A percentile compares a stretch with the other conserved stretches of the same genome.
Evolutionary conservation across 148 eudicot genomes (phyloP).

Genomic region (Amaranthus cruentus): DNA sequence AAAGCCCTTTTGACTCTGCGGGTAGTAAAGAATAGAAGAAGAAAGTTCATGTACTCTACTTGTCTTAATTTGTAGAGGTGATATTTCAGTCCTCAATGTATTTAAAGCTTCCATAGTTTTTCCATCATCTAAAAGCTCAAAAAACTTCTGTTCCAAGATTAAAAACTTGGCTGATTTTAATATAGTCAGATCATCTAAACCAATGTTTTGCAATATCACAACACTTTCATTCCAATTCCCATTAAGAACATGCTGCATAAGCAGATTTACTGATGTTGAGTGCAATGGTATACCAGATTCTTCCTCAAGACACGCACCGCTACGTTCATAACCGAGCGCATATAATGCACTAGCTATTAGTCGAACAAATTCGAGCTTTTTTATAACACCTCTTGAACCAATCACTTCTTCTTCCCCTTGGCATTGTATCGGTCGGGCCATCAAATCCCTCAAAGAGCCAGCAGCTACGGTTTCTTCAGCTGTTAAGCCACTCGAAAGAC

Average conservation of each 20-base stretch:
- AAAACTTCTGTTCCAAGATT: conserved; percentile 73
- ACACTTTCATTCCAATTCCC: conserved; percentile 82
- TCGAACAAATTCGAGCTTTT: conserved; percentile 58
- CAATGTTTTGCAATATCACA: conserved; percentile 46
- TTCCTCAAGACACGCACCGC: conserved; percentile 66
- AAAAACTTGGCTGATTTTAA: conserved; percentile 56
- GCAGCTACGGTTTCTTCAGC: conserved; percentile 27
- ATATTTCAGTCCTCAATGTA: conserved; percentile 69
- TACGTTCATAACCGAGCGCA: conserved; percentile 72
- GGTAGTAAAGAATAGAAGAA: conserved; percentile 43
- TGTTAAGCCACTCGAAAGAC: conserved; percentile 29
- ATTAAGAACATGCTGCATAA: conserved; percentile 60
- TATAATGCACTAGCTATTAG: conserved; percentile 66
- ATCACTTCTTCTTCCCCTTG: conserved; percentile 62
- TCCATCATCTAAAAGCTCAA: conserved; percentile 59
- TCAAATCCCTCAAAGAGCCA: conserved; percentile 42
- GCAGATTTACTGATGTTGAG: conserved; percentile 46
- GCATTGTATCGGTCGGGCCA: conserved; percentile 64
- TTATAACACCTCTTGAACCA: conserved; percentile 66
- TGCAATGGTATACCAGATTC: conserved; percentile 74
- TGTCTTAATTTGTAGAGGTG: conserved; percentile 46
- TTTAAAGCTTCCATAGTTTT: conserved; percentile 62
- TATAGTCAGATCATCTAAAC: conserved; percentile 43
- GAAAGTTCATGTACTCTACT: conserved; percentile 64
- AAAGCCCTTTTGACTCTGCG: too few relatives aligned